phyloP scores from a whole-genome alignment of 2,329 filamentous ascomycete genomes.

The Incumbomyces delicatus region DNA sequence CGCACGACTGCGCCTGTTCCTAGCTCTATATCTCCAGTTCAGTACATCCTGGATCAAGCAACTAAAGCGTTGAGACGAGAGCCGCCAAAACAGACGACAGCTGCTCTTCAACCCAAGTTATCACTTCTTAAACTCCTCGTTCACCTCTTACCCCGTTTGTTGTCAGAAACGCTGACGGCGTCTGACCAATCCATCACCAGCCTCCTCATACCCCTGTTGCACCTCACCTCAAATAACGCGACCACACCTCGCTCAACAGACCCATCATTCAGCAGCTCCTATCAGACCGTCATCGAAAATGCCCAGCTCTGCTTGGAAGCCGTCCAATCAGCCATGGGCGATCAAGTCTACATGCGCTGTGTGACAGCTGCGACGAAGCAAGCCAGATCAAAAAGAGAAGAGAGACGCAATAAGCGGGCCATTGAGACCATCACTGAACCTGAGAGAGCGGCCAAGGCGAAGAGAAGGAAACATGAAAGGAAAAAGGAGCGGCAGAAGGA shows the following conservation, averaged over 20 bases:
- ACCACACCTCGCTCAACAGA: constrained; percentile 50
- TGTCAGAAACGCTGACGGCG: constrained; percentile 43
- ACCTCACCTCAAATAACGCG: constrained; percentile 61
- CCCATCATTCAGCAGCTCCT: constrained; percentile 56
- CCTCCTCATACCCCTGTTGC: constrained; percentile 61
- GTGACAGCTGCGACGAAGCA: constrained; percentile 63
- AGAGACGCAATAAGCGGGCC: constrained; percentile 72
- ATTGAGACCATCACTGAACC: constrained; percentile 78
- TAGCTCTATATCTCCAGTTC: constrained; percentile 43
- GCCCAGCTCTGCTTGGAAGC: constrained; percentile 68
- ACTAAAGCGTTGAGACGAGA: constrained; percentile 72
- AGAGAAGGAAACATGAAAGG: constrained; percentile 73
- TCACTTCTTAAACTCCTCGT: constrained; percentile 66
- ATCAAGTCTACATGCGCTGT: constrained; percentile 64
- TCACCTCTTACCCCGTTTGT: constrained; percentile 55
- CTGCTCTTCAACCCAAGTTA: constrained; percentile 62
- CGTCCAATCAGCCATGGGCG: constrained; percentile 79
- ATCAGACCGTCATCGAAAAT: constrained; percentile 61
- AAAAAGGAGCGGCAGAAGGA: constrained; percentile 77
- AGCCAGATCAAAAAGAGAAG: constrained; percentile 62
- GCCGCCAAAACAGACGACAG: constrained; percentile 49
- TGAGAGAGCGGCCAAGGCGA: constrained; percentile 65
- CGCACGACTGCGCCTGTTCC: too few species aligned
- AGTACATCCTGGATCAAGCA: constrained; percentile 69
- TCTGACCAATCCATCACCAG: constrained; percentile 49